Conservation (phyloP, 805 yeast species). For the Clavispora vitiphila region DNA sequence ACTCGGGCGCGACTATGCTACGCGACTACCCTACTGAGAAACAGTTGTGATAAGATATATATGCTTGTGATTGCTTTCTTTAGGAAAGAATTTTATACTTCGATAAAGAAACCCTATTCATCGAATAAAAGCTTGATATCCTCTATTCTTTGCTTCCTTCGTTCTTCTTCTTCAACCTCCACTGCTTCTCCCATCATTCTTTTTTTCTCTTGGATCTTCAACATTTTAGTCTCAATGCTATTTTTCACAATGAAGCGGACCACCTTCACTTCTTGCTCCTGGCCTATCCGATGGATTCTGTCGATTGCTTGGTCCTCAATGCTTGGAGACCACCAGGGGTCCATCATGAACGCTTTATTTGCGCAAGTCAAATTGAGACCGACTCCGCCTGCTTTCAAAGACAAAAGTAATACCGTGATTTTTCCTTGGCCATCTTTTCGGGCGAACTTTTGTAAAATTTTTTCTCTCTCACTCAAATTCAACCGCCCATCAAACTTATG, state of each 20-base stretch:
- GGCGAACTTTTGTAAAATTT: slow-evolving; percentile 53
- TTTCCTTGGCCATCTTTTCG: slow-evolving; percentile 15
- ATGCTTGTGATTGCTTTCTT: no score
- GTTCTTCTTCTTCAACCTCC: slow-evolving; percentile 70
- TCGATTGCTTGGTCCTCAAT: slow-evolving; percentile 90
- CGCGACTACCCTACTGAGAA: no score
- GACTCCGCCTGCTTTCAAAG: slow-evolving; percentile 91
- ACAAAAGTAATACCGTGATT: slow-evolving; percentile 55
- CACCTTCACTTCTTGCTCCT: slow-evolving; percentile 64
- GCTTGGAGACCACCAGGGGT: slow-evolving; percentile 97
- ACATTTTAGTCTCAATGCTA: slow-evolving; percentile 84
- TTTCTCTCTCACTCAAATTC: slow-evolving; percentile 57
- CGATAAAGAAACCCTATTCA: no score
- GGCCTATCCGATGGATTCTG: slow-evolving; percentile 89
- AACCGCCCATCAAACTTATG: slow-evolving; percentile 82
- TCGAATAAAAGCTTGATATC: slow-evolving; percentile 67
- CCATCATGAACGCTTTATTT: slow-evolving; percentile 82
- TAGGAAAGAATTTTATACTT: no score
- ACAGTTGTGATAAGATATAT: no score
- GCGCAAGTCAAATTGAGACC: slow-evolving; percentile 87
- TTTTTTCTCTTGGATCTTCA: slow-evolving; percentile 81
- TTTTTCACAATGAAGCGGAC: slow-evolving; percentile 75
- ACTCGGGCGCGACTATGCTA: no score
- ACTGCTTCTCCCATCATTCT: slow-evolving; percentile 76
- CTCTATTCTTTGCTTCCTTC: slow-evolving; percentile 62